Evolutionary conservation across 306 rosid species (phyloP).

Genomic region (Cucumis cinereus): DNA sequence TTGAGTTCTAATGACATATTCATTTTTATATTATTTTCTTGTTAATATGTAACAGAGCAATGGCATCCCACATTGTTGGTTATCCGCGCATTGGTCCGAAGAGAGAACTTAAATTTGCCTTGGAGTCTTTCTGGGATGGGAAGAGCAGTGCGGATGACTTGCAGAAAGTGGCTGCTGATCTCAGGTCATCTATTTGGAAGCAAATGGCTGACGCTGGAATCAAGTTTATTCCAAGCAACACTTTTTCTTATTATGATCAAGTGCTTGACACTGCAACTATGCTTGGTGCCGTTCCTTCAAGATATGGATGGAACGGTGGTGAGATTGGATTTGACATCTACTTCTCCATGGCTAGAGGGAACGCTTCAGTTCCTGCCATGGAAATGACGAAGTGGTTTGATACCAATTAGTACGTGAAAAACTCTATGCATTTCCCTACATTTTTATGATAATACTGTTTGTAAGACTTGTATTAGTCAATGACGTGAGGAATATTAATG

Average conservation of each 20-base stretch:
- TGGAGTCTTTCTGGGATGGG: conserved; percentile 88
- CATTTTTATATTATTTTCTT: neutral
- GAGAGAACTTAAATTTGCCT: conserved; percentile 64
- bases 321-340: conserved; percentile 63
- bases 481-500: neutral
- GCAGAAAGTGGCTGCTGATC: conserved; percentile 44
- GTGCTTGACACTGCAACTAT: conserved; percentile 72
- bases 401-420: conserved; percentile 58
- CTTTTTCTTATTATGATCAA: conserved; percentile 78
- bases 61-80: conserved; percentile 82
- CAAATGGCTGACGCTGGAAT: conserved; percentile 67
- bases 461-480: neutral
- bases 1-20: neutral
- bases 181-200: conserved; percentile 68
- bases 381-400: conserved; percentile 93
- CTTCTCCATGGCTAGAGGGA: conserved; percentile 90
- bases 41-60: conserved; percentile 28
- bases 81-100: conserved; percentile 88
- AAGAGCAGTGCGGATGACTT: conserved; percentile 58
- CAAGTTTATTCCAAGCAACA: conserved; percentile 70
- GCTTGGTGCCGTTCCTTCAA: conserved; percentile 74
- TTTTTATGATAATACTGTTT: neutral
- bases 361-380: conserved; percentile 67
- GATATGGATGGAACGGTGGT: conserved; percentile 60
- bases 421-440: neutral